Conservation (phyloP, 2,329 filamentous ascomycete species). For the Colletotrichum coccodes region DNA sequence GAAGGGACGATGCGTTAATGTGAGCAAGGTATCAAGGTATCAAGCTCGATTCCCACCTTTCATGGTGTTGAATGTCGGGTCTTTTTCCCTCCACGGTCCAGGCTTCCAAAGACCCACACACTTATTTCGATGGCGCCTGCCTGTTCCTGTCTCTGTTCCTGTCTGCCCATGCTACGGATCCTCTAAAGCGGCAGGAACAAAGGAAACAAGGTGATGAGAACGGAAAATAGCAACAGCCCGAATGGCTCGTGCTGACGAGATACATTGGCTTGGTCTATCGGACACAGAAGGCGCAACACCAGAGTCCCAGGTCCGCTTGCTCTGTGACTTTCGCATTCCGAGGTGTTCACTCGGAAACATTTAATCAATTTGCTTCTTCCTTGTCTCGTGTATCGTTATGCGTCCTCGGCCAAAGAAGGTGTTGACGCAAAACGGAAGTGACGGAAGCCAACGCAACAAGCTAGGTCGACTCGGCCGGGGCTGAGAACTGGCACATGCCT, state of each 20-base stretch:
- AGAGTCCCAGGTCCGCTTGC: background rate
- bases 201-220: background rate
- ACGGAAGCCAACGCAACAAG: slow-evolving; percentile 11
- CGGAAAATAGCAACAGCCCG: background rate
- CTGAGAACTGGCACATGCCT: slow-evolving; percentile 1
- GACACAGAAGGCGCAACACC: background rate
- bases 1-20: background rate
- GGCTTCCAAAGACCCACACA: background rate
- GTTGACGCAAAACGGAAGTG: slow-evolving; percentile 14
- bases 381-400: background rate
- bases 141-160: slow-evolving; percentile 2
- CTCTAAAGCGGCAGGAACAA: background rate
- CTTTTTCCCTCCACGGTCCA: background rate
- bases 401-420: background rate
- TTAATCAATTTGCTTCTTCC: slow-evolving; percentile 10
- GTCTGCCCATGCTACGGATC: background rate
- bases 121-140: background rate
- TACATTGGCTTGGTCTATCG: background rate
- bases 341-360: background rate
- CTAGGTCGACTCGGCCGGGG: slow-evolving; percentile 5
- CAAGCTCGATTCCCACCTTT: background rate
- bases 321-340: background rate
- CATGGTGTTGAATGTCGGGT: background rate
- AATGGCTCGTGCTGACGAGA: background rate
- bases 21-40: too few relatives aligned